Conservation (phyloP, 805 yeast species). For the Ogataea philodendri region DNA sequence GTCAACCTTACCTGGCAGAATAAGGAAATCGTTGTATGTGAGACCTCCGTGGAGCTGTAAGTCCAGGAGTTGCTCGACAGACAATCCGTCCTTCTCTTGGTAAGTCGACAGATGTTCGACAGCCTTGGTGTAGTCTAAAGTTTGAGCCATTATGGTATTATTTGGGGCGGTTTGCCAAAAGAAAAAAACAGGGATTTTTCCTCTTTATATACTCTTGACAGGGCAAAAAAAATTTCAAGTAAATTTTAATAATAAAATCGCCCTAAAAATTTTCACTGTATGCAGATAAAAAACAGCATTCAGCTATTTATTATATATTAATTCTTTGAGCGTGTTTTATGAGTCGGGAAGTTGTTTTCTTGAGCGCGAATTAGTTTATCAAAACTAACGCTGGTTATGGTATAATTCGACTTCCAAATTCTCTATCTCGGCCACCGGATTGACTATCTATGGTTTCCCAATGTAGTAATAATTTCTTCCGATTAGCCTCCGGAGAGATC, state of each 20-base stretch:
- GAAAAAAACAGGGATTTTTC: slow-evolving; percentile 12
- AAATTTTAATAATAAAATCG: neutral
- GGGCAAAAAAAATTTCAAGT: slow-evolving; percentile 4
- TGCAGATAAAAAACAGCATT: neutral
- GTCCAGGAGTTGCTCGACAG: slow-evolving; percentile 82
- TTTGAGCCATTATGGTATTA: slow-evolving; percentile 13
- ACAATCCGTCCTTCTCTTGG: slow-evolving; percentile 77
- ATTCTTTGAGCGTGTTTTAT: too few species aligned
- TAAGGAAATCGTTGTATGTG: slow-evolving; percentile 94
- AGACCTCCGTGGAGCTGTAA: slow-evolving; percentile 90
- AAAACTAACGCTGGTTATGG: too few species aligned
- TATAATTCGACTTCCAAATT: too few species aligned
- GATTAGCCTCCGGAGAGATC: slow-evolving; percentile 12
- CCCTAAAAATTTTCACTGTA: slow-evolving; percentile 7
- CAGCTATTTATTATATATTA: too few species aligned
- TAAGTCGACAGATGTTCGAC: slow-evolving; percentile 63
- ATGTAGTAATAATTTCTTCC: slow-evolving; percentile 6
- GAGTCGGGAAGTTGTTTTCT: too few species aligned
- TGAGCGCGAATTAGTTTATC: too few species aligned
- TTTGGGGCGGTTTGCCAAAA: slow-evolving; percentile 28
- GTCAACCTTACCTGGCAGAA: slow-evolving; percentile 91
- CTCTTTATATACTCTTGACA: slow-evolving; percentile 12
- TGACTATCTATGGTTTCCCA: slow-evolving; percentile 3
- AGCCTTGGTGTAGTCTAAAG: slow-evolving; percentile 54
- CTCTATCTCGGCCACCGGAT: too few species aligned